Evolutionary conservation across 176 grass and related monocot species (phyloP), one percentile per base, ranked within the genome.

Genomic region (Hordeum vulgare): DNA sequence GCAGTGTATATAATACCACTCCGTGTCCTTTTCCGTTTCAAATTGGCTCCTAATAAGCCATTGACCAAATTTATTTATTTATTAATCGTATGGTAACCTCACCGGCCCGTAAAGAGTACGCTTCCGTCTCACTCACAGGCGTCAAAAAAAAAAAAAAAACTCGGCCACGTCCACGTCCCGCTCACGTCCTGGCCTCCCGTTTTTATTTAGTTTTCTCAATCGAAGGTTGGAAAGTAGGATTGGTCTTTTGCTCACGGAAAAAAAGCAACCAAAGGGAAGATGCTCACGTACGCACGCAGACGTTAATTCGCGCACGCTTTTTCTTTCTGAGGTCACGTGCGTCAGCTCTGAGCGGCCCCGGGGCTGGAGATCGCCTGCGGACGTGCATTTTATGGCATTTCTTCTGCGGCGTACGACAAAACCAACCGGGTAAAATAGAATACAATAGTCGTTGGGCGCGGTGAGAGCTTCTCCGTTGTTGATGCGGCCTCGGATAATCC

Each of bases 321-420:
- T 85, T 40, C 61, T 14, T 47, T 25, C 34, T 49, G 29, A 57
- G 20, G 9, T 89, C 78, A 82, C 79, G 72, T 81, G 73, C 88
- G 83, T 82, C 88, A 86, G 73, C 83, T 72, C 65, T 90, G 60
- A 86, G 65, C 34, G 1, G 83, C 34, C 25, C 34, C 15, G 85
- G 63, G 11, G 20, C 49, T 20, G 10, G 64, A 73, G 83, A 86
- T 86, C 83, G 2, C 26, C 14, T 90, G 66, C 79, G 33, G 33
- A 34, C 0, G 20, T 5, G 11, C 15, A 73, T 73, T 78, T 86
- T 82, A 58, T 86, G 78, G 27, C 34, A 25, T 0, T 1, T 7
- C 0, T 2, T 2, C 13, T 81, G 39, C 51, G 77, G 40, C 71
- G 0, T 26, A 47, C 57, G 42, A 73, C 58, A 56, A 66, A 40